Evolutionary conservation across 192 early-diverging fungal genomes (phyloP).

Genomic region (Fimicolochytrium jonesii): DNA sequence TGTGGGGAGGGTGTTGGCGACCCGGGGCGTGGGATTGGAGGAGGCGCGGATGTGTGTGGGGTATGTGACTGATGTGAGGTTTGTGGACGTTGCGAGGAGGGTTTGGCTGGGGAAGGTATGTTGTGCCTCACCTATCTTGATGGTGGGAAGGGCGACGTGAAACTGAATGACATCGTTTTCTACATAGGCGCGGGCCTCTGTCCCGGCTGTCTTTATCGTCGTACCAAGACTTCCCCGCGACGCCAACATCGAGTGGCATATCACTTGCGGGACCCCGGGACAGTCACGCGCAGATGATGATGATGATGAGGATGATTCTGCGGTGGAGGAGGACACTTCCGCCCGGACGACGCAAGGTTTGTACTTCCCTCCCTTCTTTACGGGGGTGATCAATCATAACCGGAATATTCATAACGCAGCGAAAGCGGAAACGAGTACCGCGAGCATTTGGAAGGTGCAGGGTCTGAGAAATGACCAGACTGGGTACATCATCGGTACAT

Average conservation of each 20-base stretch:
- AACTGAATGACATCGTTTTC: not conserved
- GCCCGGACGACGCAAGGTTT: not conserved
- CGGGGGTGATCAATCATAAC: not conserved
- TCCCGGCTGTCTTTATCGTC: conserved; percentile 51
- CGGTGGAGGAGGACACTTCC: not conserved
- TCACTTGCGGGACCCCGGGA: conserved; percentile 9
- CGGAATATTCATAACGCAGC: not conserved
- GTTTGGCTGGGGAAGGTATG: conserved; percentile 35
- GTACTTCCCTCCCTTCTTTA: not conserved
- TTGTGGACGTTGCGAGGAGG: conserved; percentile 24
- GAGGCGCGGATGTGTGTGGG: conserved; percentile 52
- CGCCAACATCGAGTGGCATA: conserved; percentile 67
- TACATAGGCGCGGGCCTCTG: not conserved
- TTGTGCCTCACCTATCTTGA: not conserved
- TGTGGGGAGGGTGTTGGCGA: conserved; percentile 48
- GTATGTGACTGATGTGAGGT: conserved; percentile 44
- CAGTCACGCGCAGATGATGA: not conserved
- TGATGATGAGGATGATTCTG: not conserved
- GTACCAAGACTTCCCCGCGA: conserved; percentile 60
- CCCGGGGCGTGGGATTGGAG: conserved; percentile 27
- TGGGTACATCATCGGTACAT: too few relatives aligned
- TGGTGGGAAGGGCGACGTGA: not conserved
- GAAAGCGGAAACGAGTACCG: too few relatives aligned
- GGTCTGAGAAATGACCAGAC: too few relatives aligned
- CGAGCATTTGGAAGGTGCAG: too few relatives aligned